phyloP scores from a whole-genome alignment of 805 yeast species.

The Myxozyma mucilagina region DNA sequence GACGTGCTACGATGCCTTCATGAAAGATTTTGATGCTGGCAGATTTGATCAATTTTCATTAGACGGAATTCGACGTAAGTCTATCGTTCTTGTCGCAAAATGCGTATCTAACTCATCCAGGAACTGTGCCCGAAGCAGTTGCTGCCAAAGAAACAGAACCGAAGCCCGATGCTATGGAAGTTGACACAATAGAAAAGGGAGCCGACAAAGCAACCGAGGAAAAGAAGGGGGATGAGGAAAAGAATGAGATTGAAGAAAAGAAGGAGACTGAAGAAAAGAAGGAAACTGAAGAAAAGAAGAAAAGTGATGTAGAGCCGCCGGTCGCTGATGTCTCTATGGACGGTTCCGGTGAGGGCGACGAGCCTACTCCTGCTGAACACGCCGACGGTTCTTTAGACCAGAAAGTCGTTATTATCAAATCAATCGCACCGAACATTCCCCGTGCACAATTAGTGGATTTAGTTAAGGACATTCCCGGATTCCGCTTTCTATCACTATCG shows the following conservation, averaged over 20 bases:
- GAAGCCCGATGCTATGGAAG: not conserved
- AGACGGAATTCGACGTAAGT: conserved; percentile 20
- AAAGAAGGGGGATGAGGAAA: not conserved
- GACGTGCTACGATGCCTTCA: conserved; percentile 11
- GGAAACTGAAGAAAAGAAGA: not conserved
- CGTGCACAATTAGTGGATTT: conserved; percentile 16
- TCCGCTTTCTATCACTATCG: conserved; percentile 25
- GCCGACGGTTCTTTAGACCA: not conserved
- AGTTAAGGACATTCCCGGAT: conserved; percentile 23
- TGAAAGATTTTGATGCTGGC: conserved; percentile 24
- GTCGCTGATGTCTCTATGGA: too few species aligned
- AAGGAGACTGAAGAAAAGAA: not conserved
- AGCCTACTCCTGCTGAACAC: conserved; percentile 4
- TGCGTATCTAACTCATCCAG: conserved; percentile 5
- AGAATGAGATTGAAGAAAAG: not conserved
- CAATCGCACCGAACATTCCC: conserved; percentile 25
- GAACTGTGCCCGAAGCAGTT: not conserved
- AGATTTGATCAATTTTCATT: conserved; percentile 23
- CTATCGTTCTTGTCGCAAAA: not conserved
- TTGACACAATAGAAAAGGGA: not conserved
- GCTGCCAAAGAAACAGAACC: not conserved
- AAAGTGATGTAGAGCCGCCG: not conserved
- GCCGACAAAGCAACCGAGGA: not conserved
- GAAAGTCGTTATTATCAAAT: conserved; percentile 25
- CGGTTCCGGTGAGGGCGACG: conserved; percentile 1